A percentile compares a stretch with the other conserved stretches of the same genome.
phyloP scores from a whole-genome alignment of 768 basidiomycete genomes.

The Lactarius sanguifluus region DNA sequence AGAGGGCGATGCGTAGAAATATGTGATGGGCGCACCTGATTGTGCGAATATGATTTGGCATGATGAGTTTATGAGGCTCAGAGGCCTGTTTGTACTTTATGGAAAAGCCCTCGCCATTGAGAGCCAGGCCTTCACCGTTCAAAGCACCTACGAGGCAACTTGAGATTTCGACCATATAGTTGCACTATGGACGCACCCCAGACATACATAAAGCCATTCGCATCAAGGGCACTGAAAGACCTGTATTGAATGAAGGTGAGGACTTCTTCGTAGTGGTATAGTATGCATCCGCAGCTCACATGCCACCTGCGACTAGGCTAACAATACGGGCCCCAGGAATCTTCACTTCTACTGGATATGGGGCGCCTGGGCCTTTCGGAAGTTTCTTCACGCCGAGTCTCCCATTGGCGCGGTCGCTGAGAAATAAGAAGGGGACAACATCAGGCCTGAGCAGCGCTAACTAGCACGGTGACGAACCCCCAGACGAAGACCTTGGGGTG shows the following conservation, averaged over 20 bases:
- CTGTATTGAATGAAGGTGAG: conserved; percentile 38
- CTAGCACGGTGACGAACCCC: conserved; percentile 50
- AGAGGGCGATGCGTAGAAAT: not conserved
- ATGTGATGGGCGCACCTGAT: conserved; percentile 55
- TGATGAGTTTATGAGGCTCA: conserved; percentile 55
- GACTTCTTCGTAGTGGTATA: not conserved
- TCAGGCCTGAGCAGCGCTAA: not conserved
- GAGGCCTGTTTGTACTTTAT: conserved; percentile 49
- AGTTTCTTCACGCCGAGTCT: conserved; percentile 57
- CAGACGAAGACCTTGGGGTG: conserved; percentile 53
- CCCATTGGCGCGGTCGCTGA: conserved; percentile 60
- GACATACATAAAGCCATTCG: conserved; percentile 67
- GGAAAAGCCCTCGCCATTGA: conserved; percentile 57
- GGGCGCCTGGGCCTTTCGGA: conserved; percentile 46
- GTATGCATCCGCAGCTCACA: conserved; percentile 46
- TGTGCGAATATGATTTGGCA: conserved; percentile 58
- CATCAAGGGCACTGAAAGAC: conserved; percentile 86
- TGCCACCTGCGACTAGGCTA: conserved; percentile 75
- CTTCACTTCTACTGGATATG: conserved; percentile 62
- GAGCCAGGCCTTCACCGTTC: conserved; percentile 44
- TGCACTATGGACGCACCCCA: conserved; percentile 60
- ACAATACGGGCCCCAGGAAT: conserved; percentile 67
- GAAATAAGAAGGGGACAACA: not conserved
- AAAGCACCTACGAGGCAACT: conserved; percentile 51
- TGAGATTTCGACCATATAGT: conserved; percentile 5